Evolutionary conservation across 345 rosid species (phyloP), one percentile per base, ranked within the genome.

Genomic region (Brassica cretica): DNA sequence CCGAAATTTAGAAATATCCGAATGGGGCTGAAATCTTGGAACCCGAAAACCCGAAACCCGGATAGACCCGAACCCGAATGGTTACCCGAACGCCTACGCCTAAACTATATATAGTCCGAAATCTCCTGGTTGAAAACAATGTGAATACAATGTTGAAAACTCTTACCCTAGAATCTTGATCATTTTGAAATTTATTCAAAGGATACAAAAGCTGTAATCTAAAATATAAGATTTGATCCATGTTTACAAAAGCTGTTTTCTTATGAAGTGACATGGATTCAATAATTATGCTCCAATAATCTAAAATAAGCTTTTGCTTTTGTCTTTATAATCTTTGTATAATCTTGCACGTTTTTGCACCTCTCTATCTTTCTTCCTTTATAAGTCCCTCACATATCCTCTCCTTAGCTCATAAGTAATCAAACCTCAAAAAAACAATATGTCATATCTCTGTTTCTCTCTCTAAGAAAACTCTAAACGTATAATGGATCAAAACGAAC

Each of bases 401-500:
- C 65, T 80, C 81, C 76, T 73, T 77, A 30, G 75, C 78, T 70
- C 83, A 75, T 80, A 80, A 80, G 82, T 39, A 80, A 80, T 64
- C 72, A 80, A 55, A 70, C 55, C 14, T 8, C 30, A 59, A 78
- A 37, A 51, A 61, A 10, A 24, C 2, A 60, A 60, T 8, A 74
- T 56, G 39, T 51, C 56, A 80, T 51, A 68, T 66, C 65, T 29
- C 21, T 74, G 64, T 51, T 14, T 56, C 33, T 67, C 75, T 78
- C 77, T 18, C 74, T 59, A 55, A 33, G 39, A 24, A 27, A 37
- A 44, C 74, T 41, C 56, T 55, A 67, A 61, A 69, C 25, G 70
- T 27, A 76, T 75, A 60, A 81, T 76, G 84, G 85, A 78, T 71
- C 87, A 83, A 39, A 85, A 87, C 82, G 64, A 80, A 53, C 92